phyloP scores from a whole-genome alignment of 2,329 filamentous ascomycete genomes.

The Chrysosporium queenslandicum region DNA sequence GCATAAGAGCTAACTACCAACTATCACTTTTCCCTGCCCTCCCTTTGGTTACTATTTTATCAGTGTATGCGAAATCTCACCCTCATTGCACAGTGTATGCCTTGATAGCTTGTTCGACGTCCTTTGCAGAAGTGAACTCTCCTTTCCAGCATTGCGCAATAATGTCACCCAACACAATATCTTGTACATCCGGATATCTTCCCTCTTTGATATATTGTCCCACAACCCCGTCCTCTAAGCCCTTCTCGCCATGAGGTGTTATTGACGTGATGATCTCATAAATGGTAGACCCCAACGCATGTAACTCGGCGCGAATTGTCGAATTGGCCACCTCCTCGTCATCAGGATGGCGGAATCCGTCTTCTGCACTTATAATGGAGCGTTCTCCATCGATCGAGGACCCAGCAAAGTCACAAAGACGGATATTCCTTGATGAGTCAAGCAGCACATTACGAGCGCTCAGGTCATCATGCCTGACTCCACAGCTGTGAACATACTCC shows the following conservation, averaged over 20 bases:
- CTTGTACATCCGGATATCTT: slow-evolving; percentile 4
- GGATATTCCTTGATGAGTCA: slow-evolving; percentile 7
- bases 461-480: slow-evolving; percentile 9
- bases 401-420: slow-evolving; percentile 13
- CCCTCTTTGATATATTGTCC: background rate
- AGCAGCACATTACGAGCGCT: slow-evolving; percentile 9
- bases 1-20: no score
- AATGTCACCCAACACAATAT: slow-evolving; percentile 9
- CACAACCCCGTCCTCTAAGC: background rate
- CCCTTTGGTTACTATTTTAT: no score
- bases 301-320: slow-evolving; percentile 7
- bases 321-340: background rate
- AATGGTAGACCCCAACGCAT: slow-evolving; percentile 9
- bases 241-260: slow-evolving; percentile 1
- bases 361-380: background rate
- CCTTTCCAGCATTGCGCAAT: slow-evolving; percentile 12
- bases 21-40: no score
- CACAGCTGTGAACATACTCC: slow-evolving; percentile 5
- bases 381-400: slow-evolving; percentile 6
- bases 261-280: slow-evolving; percentile 13
- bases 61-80: no score
- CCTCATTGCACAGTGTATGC: no score
- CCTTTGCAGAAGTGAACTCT: slow-evolving; percentile 3
- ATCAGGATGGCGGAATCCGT: slow-evolving; percentile 7
- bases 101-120: background rate